Conservation (phyloP, 441 rosid genomes). For the Pelargonium australe region DNA sequence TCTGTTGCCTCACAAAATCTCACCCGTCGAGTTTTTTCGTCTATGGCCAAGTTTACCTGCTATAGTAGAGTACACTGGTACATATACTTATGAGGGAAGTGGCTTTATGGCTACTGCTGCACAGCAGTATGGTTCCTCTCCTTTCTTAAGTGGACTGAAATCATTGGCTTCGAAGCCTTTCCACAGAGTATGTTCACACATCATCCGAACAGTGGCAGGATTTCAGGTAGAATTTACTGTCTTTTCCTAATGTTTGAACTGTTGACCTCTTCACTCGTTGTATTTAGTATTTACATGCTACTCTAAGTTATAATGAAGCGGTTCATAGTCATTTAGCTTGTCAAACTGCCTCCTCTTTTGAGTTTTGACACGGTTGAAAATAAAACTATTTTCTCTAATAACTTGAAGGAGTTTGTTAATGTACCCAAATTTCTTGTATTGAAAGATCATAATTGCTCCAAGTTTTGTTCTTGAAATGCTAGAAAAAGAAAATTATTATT, state of each 20-base stretch:
- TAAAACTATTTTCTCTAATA: not conserved
- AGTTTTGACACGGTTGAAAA: not conserved
- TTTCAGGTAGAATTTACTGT: constrained; percentile 60
- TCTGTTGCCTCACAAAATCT: constrained; percentile 88
- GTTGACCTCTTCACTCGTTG: not conserved
- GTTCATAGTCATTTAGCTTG: not conserved
- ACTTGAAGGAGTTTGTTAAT: not conserved
- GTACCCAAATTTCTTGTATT: not conserved
- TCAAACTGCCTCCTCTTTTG: not conserved
- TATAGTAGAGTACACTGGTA: constrained; percentile 78
- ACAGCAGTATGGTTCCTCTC: constrained; percentile 94
- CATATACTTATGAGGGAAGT: constrained; percentile 87
- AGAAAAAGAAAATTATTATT: not conserved
- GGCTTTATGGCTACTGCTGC: constrained; percentile 99
- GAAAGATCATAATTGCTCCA: not conserved
- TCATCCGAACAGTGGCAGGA: constrained; percentile 90
- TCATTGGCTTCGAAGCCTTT: constrained; percentile 87
- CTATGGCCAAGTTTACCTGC: constrained; percentile 99
- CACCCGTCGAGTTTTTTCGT: constrained; percentile 96
- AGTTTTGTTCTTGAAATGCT: not conserved
- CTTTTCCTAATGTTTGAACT: constrained; percentile 6
- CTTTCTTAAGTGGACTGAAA: constrained; percentile 88
- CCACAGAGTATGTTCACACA: constrained; percentile 89
- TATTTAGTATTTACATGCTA: not conserved
- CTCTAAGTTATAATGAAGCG: not conserved